Evolutionary conservation across 225 moss, liverwort and hornwort genomes (phyloP).

Genomic region (Lunularia cruciata): DNA sequence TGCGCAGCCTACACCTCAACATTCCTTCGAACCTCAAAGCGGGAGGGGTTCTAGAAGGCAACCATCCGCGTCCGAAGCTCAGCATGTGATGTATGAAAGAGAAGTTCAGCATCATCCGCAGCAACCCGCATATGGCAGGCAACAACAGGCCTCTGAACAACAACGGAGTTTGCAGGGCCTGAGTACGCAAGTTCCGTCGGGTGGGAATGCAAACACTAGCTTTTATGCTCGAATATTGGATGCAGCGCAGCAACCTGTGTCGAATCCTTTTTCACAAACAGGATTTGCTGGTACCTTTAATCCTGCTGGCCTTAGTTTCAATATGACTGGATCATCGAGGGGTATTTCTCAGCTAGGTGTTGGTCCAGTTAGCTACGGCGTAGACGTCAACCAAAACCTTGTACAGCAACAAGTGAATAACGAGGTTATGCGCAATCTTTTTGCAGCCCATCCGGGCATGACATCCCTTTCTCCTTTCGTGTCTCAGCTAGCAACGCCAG

Average conservation of each 20-base stretch:
- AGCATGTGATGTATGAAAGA: slow-evolving; percentile 22
- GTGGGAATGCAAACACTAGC: slow-evolving; percentile 46
- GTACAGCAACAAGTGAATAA: slow-evolving; percentile 33
- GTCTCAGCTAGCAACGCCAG: slow-evolving; percentile 33
- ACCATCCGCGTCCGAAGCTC: slow-evolving; percentile 3
- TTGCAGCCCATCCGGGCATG: slow-evolving; percentile 30
- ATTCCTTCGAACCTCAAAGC: slow-evolving; percentile 27
- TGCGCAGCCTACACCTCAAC: slow-evolving; percentile 32
- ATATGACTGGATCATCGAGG: slow-evolving; percentile 30
- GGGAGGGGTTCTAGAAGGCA: slow-evolving; percentile 23
- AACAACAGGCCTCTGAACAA: not conserved
- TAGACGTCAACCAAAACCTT: slow-evolving; percentile 25
- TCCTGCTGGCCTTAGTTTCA: slow-evolving; percentile 22
- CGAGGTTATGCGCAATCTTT: slow-evolving; percentile 37
- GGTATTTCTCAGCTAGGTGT: slow-evolving; percentile 20
- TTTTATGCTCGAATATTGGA: slow-evolving; percentile 51
- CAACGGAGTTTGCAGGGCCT: slow-evolving; percentile 11
- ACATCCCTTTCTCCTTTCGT: slow-evolving; percentile 36
- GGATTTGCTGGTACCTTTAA: slow-evolving; percentile 31
- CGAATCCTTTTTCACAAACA: slow-evolving; percentile 37
- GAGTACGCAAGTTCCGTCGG: slow-evolving; percentile 16
- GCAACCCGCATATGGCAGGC: slow-evolving; percentile 5
- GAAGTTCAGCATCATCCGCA: slow-evolving; percentile 13
- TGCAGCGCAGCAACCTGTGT: slow-evolving; percentile 38
- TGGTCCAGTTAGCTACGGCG: slow-evolving; percentile 26